These are phyloP conservation scores for Lepiota venenata DNA, from an alignment of 768 basidiomycete species.

Conservation along the genomic window DNA sequence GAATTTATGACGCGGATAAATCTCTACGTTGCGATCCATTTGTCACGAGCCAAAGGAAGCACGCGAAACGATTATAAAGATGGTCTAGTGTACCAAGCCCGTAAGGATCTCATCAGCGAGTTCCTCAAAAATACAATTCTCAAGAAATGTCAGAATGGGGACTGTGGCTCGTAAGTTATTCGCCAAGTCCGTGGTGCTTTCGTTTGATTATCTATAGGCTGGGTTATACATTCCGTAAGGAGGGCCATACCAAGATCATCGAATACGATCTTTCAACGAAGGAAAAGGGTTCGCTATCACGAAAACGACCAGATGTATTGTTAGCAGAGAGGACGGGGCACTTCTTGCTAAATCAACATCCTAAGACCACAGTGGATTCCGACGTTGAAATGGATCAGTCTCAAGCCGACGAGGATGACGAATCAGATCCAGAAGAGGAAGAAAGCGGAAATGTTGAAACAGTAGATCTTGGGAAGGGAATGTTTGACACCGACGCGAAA, in stretches of 20 bases:
- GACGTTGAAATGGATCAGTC: slow-evolving; percentile 51
- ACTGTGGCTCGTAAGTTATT: slow-evolving; percentile 74
- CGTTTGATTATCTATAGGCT: slow-evolving; percentile 38
- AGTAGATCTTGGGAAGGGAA: slow-evolving; percentile 14
- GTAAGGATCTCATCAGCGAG: slow-evolving; percentile 79
- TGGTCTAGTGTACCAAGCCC: slow-evolving; percentile 78
- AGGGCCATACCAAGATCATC: slow-evolving; percentile 90
- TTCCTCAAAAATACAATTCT: slow-evolving; percentile 69
- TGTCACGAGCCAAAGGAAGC: slow-evolving; percentile 40
- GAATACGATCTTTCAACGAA: slow-evolving; percentile 86
- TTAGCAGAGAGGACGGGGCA: slow-evolving; percentile 40
- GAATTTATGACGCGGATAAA: slow-evolving; percentile 63
- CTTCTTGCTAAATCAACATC: slow-evolving; percentile 22
- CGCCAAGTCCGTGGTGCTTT: background rate
- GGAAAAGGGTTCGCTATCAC: slow-evolving; percentile 59
- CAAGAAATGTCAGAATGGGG: slow-evolving; percentile 72
- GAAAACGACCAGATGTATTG: slow-evolving; percentile 78
- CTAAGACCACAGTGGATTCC: slow-evolving; percentile 22
- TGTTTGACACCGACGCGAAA: slow-evolving; percentile 13
- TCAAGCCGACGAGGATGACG: slow-evolving; percentile 47
- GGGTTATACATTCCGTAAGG: slow-evolving; percentile 89
- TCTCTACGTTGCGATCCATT: slow-evolving; percentile 60
- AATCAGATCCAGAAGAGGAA: slow-evolving; percentile 48
- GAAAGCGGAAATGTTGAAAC: slow-evolving; percentile 33
- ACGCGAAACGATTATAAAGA: slow-evolving; percentile 89